A percentile compares a stretch with the other conserved stretches of the same genome.
Conservation (phyloP, 768 basidiomycete genomes). For the Pleurotus salmoneostramineus region DNA sequence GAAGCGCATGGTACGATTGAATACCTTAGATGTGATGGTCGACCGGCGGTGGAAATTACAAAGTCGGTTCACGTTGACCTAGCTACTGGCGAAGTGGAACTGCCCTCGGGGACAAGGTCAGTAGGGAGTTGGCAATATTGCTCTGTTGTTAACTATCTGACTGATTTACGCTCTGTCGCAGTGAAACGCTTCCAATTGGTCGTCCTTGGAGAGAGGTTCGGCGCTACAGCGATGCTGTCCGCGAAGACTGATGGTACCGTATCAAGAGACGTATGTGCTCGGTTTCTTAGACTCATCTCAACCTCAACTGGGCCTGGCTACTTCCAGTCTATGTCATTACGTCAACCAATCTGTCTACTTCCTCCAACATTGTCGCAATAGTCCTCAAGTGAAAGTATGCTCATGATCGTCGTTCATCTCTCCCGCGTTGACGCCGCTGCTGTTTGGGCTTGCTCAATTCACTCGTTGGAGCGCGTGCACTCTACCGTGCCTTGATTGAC, state of each 20-base stretch:
- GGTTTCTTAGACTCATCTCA: not conserved
- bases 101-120: constrained; percentile 41
- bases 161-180: constrained; percentile 14
- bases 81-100: constrained; percentile 44
- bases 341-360: too few relatives aligned
- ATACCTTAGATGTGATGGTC: constrained; percentile 53
- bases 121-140: constrained; percentile 11
- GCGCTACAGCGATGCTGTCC: constrained; percentile 7
- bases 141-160: not conserved
- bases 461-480: too few relatives aligned
- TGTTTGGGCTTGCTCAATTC: not conserved
- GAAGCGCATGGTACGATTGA: constrained; percentile 1
- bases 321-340: too few relatives aligned
- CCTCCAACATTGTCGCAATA: too few relatives aligned
- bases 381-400: too few relatives aligned
- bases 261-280: not conserved
- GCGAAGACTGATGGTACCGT: not conserved
- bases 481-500: too few relatives aligned
- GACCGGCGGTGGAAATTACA: constrained; percentile 71
- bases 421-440: not conserved
- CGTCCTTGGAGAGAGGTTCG: constrained; percentile 17
- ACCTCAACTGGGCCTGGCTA: not conserved
- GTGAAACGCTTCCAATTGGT: constrained; percentile 19
- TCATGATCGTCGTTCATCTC: not conserved
- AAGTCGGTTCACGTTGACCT: constrained; percentile 44